Conservation (phyloP, 2,329 filamentous ascomycete species). For the Cercospora berteroae region DNA sequence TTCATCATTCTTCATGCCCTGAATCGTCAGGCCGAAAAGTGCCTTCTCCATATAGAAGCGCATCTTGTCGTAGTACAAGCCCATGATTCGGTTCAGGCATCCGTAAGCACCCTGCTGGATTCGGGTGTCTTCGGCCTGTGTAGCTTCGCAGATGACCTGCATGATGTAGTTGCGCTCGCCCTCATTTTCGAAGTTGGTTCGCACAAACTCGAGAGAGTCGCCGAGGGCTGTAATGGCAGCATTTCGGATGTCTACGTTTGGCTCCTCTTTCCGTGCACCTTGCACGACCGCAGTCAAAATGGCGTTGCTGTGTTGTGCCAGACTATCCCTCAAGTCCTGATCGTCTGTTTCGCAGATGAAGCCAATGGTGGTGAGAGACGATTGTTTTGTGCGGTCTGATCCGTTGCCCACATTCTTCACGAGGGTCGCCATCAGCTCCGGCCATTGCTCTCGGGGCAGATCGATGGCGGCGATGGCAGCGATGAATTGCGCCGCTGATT, state of each 20-base stretch:
- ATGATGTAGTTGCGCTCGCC: slow-evolving; percentile 99
- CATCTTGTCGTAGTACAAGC: slow-evolving; percentile 99
- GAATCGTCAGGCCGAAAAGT: slow-evolving; percentile 91
- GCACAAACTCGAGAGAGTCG: slow-evolving; percentile 95
- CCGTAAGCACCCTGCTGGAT: slow-evolving; percentile 97
- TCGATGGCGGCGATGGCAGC: slow-evolving; percentile 93
- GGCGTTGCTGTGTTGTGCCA: slow-evolving; percentile 88
- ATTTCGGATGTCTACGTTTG: slow-evolving; percentile 83
- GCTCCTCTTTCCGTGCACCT: slow-evolving; percentile 93
- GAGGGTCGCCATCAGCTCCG: slow-evolving; percentile 80
- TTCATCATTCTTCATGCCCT: slow-evolving; percentile 97
- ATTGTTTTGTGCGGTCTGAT: slow-evolving; percentile 84
- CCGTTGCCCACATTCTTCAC: slow-evolving; percentile 92
- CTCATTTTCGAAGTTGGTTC: slow-evolving; percentile 98
- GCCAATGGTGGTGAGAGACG: slow-evolving; percentile 92
- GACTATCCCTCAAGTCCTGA: slow-evolving; percentile 73
- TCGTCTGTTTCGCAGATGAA: slow-evolving; percentile 98
- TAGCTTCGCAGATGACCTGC: slow-evolving; percentile 99
- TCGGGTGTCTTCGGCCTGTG: slow-evolving; percentile 83
- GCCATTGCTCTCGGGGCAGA: slow-evolving; percentile 89
- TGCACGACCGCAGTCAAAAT: slow-evolving; percentile 97
- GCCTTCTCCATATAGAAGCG: slow-evolving; percentile 99
- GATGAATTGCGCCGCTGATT: slow-evolving; percentile 90
- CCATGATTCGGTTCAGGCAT: slow-evolving; percentile 98
- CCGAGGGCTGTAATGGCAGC: slow-evolving; percentile 91